These are phyloP conservation scores for Berberis vulgaris DNA, from an alignment of 164 flowering plant species.

Conservation along the genomic window DNA sequence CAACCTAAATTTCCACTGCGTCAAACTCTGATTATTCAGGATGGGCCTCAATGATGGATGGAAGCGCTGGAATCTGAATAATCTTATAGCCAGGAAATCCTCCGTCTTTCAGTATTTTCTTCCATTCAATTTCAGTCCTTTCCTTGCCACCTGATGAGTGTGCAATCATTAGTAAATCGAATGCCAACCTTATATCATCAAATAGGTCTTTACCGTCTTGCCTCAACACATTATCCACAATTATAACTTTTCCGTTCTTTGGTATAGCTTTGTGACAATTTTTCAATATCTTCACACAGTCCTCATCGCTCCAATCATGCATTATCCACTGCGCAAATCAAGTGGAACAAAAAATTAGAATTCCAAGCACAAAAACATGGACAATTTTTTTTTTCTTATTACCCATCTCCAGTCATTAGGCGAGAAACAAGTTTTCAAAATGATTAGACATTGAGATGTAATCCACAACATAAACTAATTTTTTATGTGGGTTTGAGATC, in stretches of 20 bases:
- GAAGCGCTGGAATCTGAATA: slow-evolving; percentile 18
- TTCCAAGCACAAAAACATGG: too few relatives aligned
- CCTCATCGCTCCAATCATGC: slow-evolving; percentile 44
- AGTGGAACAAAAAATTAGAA: neutral
- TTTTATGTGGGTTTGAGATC: too few relatives aligned
- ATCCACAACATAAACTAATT: too few relatives aligned
- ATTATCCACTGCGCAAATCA: slow-evolving; percentile 24
- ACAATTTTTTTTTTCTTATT: too few relatives aligned
- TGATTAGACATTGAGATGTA: too few relatives aligned
- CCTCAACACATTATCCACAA: slow-evolving; percentile 23
- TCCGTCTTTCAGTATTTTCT: slow-evolving; percentile 20
- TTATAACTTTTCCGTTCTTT: slow-evolving; percentile 21
- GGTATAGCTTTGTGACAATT: slow-evolving; percentile 30
- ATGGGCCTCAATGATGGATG: slow-evolving; percentile 36
- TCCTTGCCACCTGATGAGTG: slow-evolving; percentile 25
- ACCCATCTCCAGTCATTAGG: too few relatives aligned
- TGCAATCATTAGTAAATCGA: slow-evolving; percentile 30
- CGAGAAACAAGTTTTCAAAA: too few relatives aligned
- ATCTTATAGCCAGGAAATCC: slow-evolving; percentile 31
- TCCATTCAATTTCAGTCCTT: slow-evolving; percentile 34
- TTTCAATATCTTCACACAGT: slow-evolving; percentile 29
- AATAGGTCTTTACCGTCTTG: slow-evolving; percentile 16
- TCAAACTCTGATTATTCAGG: slow-evolving; percentile 3
- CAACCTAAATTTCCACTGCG: too few relatives aligned
- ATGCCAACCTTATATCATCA: slow-evolving; percentile 12